Conservation (phyloP, 805 yeast genomes). For the Metschnikowia santaceciliae region DNA sequence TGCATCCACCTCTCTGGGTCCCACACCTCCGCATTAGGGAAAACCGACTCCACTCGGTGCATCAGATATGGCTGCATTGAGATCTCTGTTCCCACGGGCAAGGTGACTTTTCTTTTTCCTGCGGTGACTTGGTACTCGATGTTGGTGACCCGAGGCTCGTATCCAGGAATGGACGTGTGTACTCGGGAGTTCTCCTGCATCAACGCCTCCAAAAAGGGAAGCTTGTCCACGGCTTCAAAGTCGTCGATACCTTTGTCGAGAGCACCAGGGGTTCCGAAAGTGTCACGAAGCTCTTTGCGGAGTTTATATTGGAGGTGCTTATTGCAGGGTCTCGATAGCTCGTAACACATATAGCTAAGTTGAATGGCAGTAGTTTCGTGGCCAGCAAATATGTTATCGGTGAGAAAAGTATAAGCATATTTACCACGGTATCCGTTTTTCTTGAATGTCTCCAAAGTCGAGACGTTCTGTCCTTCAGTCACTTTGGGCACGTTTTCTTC, state of each 20-base stretch:
- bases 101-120: conserved; percentile 11
- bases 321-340: conserved; percentile 50
- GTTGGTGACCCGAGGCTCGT: conserved; percentile 56
- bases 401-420: conserved; percentile 36
- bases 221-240: conserved; percentile 45
- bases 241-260: conserved; percentile 20
- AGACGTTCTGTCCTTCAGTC: conserved; percentile 17
- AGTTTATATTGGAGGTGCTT: conserved; percentile 44
- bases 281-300: conserved; percentile 40
- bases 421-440: conserved; percentile 29
- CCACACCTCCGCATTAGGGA: conserved; percentile 49
- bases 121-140: conserved; percentile 20
- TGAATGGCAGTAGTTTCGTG: conserved; percentile 54
- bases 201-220: conserved; percentile 59
- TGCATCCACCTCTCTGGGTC: conserved; percentile 63
- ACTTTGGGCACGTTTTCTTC: conserved; percentile 28
- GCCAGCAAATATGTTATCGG: conserved; percentile 73
- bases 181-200: conserved; percentile 57
- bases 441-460: conserved; percentile 34
- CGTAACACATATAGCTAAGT: conserved; percentile 56
- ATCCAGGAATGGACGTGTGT: conserved; percentile 71
- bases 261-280: conserved; percentile 30
- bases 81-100: conserved; percentile 54
- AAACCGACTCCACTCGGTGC: conserved; percentile 49
- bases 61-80: conserved; percentile 65